Percentiles rank a stretch among this genome's conserved stretches.
Conservation (phyloP, 371 early-diverging fungal species). For the Haplosporangium sp. region DNA sequence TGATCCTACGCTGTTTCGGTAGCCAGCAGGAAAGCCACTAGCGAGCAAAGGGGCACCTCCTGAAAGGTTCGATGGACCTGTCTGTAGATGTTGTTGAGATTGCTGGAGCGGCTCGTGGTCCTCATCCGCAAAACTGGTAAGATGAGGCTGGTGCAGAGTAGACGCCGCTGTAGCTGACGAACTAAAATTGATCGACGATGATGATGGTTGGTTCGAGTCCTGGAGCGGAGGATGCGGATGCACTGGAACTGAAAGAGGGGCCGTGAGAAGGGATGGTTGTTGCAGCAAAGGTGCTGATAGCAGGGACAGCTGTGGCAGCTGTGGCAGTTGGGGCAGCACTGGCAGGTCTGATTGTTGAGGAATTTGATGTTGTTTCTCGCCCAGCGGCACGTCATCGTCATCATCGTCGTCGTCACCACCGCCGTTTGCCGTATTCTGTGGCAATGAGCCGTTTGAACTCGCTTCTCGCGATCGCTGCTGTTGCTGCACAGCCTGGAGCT, state of each 20-base stretch:
- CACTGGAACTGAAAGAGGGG: slow-evolving; percentile 1
- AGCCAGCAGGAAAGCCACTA: slow-evolving; percentile 39
- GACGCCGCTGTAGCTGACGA: too few relatives aligned
- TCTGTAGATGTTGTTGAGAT: slow-evolving; percentile 15
- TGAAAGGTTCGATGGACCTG: not conserved
- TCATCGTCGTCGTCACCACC: slow-evolving; percentile 15
- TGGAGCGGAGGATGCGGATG: slow-evolving; percentile 10
- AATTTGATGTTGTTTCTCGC: slow-evolving; percentile 27
- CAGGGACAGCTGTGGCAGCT: not conserved
- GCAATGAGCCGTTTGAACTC: slow-evolving; percentile 18
- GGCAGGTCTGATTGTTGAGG: slow-evolving; percentile 13
- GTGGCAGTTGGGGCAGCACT: slow-evolving; percentile 13
- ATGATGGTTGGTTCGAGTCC: slow-evolving; percentile 14
- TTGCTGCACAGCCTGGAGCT: slow-evolving; percentile 25
- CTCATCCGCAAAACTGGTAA: slow-evolving; percentile 28
- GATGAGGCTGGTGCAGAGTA: slow-evolving; percentile 22
- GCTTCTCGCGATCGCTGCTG: slow-evolving; percentile 13
- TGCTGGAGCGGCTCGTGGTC: slow-evolving; percentile 12
- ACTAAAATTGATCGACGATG: not conserved
- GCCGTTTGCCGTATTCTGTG: too few relatives aligned
- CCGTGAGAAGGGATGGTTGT: slow-evolving; percentile 5
- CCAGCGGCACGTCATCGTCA: slow-evolving; percentile 39
- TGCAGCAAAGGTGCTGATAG: not conserved
- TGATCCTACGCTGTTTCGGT: slow-evolving; percentile 25
- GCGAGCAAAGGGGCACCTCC: slow-evolving; percentile 21